These are phyloP conservation scores for Ostreobium quekettii DNA, from an alignment of 139 green algal species.

Conservation along the genomic window DNA sequence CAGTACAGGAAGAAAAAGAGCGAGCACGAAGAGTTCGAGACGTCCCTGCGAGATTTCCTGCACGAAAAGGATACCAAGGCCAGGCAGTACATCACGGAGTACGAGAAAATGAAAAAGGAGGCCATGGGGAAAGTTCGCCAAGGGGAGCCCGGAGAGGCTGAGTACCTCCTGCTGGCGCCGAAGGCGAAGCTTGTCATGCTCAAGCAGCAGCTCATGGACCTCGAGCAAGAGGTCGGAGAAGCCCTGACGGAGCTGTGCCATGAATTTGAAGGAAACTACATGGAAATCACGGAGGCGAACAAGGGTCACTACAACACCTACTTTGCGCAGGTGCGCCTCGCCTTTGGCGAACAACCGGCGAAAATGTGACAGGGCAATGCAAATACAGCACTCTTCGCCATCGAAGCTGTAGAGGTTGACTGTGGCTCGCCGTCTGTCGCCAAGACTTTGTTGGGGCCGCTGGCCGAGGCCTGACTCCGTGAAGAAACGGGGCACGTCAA, in stretches of 20 bases:
- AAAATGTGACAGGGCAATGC: no score
- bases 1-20: constrained; percentile 53
- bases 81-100: constrained; percentile 32
- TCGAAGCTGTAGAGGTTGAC: no score
- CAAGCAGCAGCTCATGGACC: constrained; percentile 53
- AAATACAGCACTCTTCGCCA: no score
- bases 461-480: no score
- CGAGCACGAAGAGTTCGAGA: constrained; percentile 42
- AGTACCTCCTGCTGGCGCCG: constrained; percentile 25
- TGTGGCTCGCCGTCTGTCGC: no score
- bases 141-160: constrained; percentile 26
- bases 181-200: constrained; percentile 43
- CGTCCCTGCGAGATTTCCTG: constrained; percentile 18
- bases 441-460: no score
- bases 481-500: no score
- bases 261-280: constrained; percentile 71
- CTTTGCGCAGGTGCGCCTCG: constrained; percentile 46
- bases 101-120: constrained; percentile 56
- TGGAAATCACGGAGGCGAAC: constrained; percentile 55
- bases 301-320: constrained; percentile 57
- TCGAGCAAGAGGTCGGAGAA: constrained; percentile 56
- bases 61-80: constrained; percentile 27
- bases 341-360: no score
- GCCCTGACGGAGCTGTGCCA: constrained; percentile 39
- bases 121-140: constrained; percentile 22